A percentile compares a stretch with the other conserved stretches of the same genome.
These are phyloP conservation scores for Talaromyces wortmannii DNA, from an alignment of 495 filamentous ascomycete species.

Conservation along the genomic window DNA sequence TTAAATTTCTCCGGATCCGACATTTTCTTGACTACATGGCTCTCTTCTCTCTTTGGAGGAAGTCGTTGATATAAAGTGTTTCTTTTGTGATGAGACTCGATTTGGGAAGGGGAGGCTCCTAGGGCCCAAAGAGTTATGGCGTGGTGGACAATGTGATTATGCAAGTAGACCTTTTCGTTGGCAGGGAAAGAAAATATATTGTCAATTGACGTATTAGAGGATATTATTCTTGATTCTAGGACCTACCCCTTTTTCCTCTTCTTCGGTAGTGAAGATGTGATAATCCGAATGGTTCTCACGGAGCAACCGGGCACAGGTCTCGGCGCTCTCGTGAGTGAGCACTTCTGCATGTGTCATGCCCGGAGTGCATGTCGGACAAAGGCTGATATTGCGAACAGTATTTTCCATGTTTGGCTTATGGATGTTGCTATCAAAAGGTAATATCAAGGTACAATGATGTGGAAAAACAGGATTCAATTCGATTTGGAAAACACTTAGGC, in stretches of 20 bases:
- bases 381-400: background rate
- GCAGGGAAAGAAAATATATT: background rate
- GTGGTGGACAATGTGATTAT: conserved; percentile 4
- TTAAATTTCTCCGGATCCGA: background rate
- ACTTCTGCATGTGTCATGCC: background rate
- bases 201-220: background rate
- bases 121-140: conserved; percentile 2
- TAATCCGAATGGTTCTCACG: background rate
- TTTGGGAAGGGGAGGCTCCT: background rate
- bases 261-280: conserved; percentile 2
- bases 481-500: background rate
- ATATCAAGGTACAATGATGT: background rate
- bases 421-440: background rate
- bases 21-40: background rate
- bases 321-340: conserved; percentile 1
- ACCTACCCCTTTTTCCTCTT: conserved; percentile 4
- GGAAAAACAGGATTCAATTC: too few species aligned
- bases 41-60: background rate
- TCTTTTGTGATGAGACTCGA: background rate
- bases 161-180: background rate
- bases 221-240: background rate
- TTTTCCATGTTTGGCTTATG: background rate
- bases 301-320: background rate
- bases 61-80: background rate
- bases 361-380: background rate